Conservation (phyloP, 2,329 filamentous ascomycete species). For the Macrophomina tecta region DNA sequence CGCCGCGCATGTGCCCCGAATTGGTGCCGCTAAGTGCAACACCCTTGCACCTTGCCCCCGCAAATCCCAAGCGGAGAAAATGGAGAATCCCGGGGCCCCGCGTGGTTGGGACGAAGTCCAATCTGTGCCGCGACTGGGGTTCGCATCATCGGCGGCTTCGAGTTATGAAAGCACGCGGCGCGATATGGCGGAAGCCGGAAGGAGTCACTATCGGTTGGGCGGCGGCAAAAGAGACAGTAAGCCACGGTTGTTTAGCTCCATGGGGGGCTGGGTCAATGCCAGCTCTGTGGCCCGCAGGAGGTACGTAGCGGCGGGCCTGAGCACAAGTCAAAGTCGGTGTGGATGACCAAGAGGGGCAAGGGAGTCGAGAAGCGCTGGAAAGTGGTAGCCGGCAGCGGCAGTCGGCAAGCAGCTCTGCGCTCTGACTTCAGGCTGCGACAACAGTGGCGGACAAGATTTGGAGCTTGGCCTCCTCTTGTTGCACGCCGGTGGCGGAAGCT, state of each 20-base stretch:
- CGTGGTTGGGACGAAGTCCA: background rate
- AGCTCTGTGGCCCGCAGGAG: background rate
- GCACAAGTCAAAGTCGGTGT: background rate
- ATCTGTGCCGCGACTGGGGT: background rate
- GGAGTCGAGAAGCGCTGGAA: background rate
- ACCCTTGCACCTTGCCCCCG: background rate
- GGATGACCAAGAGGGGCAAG: background rate
- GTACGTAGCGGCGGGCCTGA: slow-evolving; percentile 9
- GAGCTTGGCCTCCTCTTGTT: slow-evolving; percentile 13
- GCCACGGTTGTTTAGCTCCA: slow-evolving; percentile 1
- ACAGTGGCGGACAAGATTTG: background rate
- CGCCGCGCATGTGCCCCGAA: background rate
- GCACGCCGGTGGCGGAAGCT: slow-evolving; percentile 7
- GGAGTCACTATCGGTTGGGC: background rate
- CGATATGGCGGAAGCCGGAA: background rate
- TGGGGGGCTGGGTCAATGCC: background rate
- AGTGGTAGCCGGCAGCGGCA: slow-evolving; percentile 3
- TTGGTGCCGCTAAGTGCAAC: background rate
- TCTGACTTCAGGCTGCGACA: background rate
- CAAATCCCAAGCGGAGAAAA: background rate
- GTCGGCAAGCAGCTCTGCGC: slow-evolving; percentile 10
- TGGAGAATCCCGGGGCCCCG: slow-evolving; percentile 18
- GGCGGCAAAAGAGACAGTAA: background rate
- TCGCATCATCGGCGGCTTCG: background rate
- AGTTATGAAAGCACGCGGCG: background rate